A percentile compares a stretch with the other conserved stretches of the same genome.
These are phyloP conservation scores for Picochlorum sp. DNA, from an alignment of 139 green algal genomes.

Conservation along the genomic window DNA sequence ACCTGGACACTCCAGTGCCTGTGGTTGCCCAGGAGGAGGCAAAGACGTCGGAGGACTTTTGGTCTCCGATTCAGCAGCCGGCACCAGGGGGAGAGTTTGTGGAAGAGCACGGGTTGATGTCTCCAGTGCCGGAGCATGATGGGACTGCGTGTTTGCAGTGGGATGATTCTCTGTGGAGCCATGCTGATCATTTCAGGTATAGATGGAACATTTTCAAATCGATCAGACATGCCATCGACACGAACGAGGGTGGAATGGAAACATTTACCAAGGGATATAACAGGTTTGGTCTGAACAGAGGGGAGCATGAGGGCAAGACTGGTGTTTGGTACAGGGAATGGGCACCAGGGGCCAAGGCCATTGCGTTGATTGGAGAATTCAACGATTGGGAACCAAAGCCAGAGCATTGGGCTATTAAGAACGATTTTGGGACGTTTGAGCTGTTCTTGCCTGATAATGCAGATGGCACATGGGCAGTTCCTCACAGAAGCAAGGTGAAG, in stretches of 20 bases:
- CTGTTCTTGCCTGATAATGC: constrained; percentile 77
- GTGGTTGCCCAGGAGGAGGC: neutral
- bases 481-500: constrained; percentile 83
- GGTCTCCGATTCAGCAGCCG: constrained; percentile 19
- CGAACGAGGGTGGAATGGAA: constrained; percentile 80
- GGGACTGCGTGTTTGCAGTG: constrained; percentile 80
- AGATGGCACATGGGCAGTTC: constrained; percentile 64
- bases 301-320: constrained; percentile 59
- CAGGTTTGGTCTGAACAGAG: constrained; percentile 78
- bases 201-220: constrained; percentile 75
- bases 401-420: constrained; percentile 79
- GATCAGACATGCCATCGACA: constrained; percentile 68
- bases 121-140: constrained; percentile 62
- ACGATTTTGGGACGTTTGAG: constrained; percentile 77
- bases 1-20: constrained; percentile 6
- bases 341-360: constrained; percentile 68
- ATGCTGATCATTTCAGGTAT: constrained; percentile 87
- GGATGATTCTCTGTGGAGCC: constrained; percentile 71
- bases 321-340: constrained; percentile 86
- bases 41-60: constrained; percentile 31
- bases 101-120: constrained; percentile 27
- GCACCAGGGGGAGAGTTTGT: constrained; percentile 11
- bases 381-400: constrained; percentile 79
- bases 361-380: constrained; percentile 90
- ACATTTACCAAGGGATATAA: constrained; percentile 80